phyloP scores from a whole-genome alignment of 2,329 filamentous ascomycete species.

The Phoma herbarum region DNA sequence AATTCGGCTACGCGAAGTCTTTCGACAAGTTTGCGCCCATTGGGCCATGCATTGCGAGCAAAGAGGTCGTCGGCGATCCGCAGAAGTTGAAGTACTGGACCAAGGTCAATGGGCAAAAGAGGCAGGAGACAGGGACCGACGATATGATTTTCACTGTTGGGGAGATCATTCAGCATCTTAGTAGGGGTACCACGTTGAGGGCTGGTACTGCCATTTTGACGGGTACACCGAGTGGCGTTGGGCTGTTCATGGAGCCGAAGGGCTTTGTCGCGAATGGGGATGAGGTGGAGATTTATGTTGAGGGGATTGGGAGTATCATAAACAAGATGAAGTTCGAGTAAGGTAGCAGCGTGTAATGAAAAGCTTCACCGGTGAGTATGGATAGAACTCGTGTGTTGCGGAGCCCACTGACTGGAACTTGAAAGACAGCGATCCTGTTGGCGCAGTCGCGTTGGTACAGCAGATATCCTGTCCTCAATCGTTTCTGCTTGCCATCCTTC shows the following conservation, averaged over 20 bases:
- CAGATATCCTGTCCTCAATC: neutral
- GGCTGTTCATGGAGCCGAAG: slow-evolving; percentile 51
- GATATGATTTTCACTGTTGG: slow-evolving; percentile 59
- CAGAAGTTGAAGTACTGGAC: slow-evolving; percentile 49
- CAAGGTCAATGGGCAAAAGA: slow-evolving; percentile 55
- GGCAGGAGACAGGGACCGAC: slow-evolving; percentile 54
- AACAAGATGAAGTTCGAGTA: slow-evolving; percentile 49
- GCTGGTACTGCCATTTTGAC: slow-evolving; percentile 61
- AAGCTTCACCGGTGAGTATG: neutral
- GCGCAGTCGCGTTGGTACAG: neutral
- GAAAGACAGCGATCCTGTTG: neutral
- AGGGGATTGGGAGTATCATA: slow-evolving; percentile 48
- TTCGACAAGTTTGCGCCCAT: slow-evolving; percentile 58
- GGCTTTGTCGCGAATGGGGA: slow-evolving; percentile 49
- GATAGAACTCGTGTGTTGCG: neutral
- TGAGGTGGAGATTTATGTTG: slow-evolving; percentile 46
- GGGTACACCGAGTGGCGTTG: slow-evolving; percentile 57
- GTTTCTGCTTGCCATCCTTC: neutral
- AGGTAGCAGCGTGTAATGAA: neutral
- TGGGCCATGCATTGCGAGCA: slow-evolving; percentile 53
- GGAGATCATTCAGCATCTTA: slow-evolving; percentile 56
- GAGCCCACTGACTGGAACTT: neutral
- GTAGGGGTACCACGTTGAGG: slow-evolving; percentile 57
- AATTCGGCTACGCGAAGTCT: slow-evolving; percentile 55
- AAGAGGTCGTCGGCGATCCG: slow-evolving; percentile 44